phyloP scores from a whole-genome alignment of 345 rosid species.

The Rubroshorea leprosula region DNA sequence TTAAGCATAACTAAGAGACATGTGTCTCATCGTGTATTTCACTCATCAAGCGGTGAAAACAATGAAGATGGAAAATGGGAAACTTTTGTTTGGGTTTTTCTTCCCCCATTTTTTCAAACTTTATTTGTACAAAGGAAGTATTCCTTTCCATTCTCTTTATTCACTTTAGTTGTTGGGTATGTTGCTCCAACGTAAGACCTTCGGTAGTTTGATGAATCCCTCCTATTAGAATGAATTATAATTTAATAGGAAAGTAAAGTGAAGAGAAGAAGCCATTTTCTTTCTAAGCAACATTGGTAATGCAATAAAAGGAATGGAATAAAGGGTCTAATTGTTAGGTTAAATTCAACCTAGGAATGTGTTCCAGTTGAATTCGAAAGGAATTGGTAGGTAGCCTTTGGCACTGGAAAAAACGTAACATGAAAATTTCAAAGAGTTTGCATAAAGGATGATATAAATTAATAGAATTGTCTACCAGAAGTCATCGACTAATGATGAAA shows the following conservation, averaged over 20 bases:
- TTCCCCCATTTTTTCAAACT: too few species aligned
- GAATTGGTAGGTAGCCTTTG: constrained; percentile 2
- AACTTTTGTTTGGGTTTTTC: too few species aligned
- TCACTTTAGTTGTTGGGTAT: too few species aligned
- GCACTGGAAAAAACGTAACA: not conserved
- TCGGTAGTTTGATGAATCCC: not conserved
- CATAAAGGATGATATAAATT: not conserved
- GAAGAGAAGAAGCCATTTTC: not conserved
- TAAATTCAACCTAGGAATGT: constrained; percentile 7
- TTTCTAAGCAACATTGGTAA: not conserved
- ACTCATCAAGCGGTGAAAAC: not conserved
- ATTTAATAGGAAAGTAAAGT: too few species aligned
- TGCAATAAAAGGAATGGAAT: not conserved
- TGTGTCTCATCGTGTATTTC: constrained; percentile 1
- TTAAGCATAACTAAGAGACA: constrained; percentile 2
- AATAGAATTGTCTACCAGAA: not conserved
- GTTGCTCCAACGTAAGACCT: not conserved
- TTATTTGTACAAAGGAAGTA: too few species aligned
- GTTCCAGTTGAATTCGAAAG: not conserved
- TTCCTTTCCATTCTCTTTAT: too few species aligned
- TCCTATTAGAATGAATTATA: not conserved
- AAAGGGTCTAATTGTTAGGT: not conserved
- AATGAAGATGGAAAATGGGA: too few species aligned
- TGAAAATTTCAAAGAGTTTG: constrained; percentile 6
- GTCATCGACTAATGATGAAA: not conserved